These are phyloP conservation scores for Phaffia australis DNA, from an alignment of 768 basidiomycete genomes.

Conservation along the genomic window DNA sequence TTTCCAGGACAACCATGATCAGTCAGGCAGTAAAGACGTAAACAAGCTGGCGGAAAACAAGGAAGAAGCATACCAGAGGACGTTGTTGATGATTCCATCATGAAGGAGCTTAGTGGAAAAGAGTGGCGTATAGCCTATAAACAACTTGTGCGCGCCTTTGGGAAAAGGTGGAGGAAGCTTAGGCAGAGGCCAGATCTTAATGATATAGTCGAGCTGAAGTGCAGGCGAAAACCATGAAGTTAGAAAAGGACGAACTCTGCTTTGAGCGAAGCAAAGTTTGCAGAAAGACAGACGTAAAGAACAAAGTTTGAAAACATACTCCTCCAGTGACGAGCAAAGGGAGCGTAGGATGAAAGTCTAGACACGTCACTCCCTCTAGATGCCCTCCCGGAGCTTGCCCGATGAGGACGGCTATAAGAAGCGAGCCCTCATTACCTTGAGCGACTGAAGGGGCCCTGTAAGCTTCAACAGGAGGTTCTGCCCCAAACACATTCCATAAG, in stretches of 20 bases:
- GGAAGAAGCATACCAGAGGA: slow-evolving; percentile 15
- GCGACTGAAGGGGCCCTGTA: slow-evolving; percentile 14
- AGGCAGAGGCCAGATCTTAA: slow-evolving; percentile 25
- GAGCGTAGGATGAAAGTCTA: slow-evolving; percentile 20
- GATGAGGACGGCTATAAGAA: slow-evolving; percentile 7
- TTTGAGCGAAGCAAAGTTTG: not conserved
- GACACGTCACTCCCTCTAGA: slow-evolving; percentile 9
- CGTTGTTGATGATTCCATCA: slow-evolving; percentile 12
- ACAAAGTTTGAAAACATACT: not conserved
- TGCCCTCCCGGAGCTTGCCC: slow-evolving; percentile 16
- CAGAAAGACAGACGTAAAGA: not conserved
- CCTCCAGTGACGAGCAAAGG: slow-evolving; percentile 18
- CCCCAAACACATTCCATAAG: slow-evolving; percentile 33
- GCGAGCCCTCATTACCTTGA: slow-evolving; percentile 16
- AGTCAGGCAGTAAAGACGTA: not conserved
- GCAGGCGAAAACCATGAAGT: not conserved
- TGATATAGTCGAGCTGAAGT: slow-evolving; percentile 16
- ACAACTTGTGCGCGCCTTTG: not conserved
- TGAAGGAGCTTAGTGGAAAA: slow-evolving; percentile 14
- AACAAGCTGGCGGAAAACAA: not conserved
- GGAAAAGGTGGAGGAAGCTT: slow-evolving; percentile 6
- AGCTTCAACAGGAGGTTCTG: not conserved
- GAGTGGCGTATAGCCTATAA: slow-evolving; percentile 14
- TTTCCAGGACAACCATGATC: not conserved
- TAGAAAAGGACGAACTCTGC: not conserved